Evolutionary conservation across 2,329 filamentous ascomycete species (phyloP).

Genomic region (Talaromyces sp.): DNA sequence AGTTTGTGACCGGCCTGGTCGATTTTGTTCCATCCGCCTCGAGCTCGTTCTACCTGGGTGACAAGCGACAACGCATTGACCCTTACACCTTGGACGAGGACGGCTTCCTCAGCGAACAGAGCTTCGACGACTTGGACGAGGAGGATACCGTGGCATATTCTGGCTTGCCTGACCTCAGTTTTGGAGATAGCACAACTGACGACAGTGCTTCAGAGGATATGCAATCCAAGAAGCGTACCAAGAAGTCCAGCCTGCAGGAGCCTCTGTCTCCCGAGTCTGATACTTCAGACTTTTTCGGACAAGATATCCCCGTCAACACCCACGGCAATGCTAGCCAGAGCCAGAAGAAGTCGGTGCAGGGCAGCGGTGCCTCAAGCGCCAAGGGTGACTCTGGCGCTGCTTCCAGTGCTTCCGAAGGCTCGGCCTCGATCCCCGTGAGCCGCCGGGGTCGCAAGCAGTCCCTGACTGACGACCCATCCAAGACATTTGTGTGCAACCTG

Average conservation of each 20-base stretch:
- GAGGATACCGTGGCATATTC: slow-evolving; percentile 57
- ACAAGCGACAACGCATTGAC: slow-evolving; percentile 70
- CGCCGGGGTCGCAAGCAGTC: slow-evolving; percentile 98
- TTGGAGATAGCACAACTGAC: slow-evolving; percentile 33
- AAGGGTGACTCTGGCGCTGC: slow-evolving; percentile 46
- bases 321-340: slow-evolving; percentile 30
- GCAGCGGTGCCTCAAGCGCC: slow-evolving; percentile 38
- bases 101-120: slow-evolving; percentile 70
- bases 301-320: slow-evolving; percentile 26
- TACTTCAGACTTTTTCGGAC: slow-evolving; percentile 19
- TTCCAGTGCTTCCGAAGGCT: slow-evolving; percentile 22
- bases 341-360: slow-evolving; percentile 36
- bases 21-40: slow-evolving; percentile 56
- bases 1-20: slow-evolving; percentile 71
- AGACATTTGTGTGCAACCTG: slow-evolving; percentile 95
- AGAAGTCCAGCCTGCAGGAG: slow-evolving; percentile 33
- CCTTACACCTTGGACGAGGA: slow-evolving; percentile 70
- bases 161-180: slow-evolving; percentile 59
- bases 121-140: slow-evolving; percentile 72
- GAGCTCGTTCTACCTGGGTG: slow-evolving; percentile 57
- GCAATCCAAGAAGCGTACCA: slow-evolving; percentile 48
- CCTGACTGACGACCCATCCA: slow-evolving; percentile 92
- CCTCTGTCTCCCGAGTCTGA: slow-evolving; percentile 27
- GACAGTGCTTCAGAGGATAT: slow-evolving; percentile 35
- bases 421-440: slow-evolving; percentile 42